Conservation (phyloP, 306 rosid species). For the apple (Malus domestica) region DNA sequence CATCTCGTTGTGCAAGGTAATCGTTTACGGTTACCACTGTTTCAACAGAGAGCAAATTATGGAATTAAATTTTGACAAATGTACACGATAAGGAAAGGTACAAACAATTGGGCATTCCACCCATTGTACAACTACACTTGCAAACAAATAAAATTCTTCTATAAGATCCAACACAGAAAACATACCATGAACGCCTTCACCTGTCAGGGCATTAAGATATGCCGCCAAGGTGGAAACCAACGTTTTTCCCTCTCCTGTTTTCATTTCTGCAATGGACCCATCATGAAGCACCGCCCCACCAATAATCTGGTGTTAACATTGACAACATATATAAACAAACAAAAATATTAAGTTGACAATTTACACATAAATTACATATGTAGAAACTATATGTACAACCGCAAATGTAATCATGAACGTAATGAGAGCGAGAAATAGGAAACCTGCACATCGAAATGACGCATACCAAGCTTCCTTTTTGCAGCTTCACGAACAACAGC, state of each 20-base stretch:
- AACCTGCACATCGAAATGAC: constrained; percentile 97
- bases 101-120: background rate
- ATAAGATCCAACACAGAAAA: background rate
- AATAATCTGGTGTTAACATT: constrained; percentile 52
- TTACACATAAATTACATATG: background rate
- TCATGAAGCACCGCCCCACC: constrained; percentile 98
- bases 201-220: constrained; percentile 83
- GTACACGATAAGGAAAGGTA: background rate
- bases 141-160: background rate
- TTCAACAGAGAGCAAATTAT: constrained; percentile 4
- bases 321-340: constrained; percentile 6
- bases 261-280: constrained; percentile 98
- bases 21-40: constrained; percentile 94
- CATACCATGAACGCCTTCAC: constrained; percentile 94
- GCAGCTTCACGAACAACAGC: constrained; percentile 99
- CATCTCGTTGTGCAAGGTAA: constrained; percentile 98
- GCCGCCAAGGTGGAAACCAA: constrained; percentile 91
- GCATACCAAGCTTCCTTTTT: constrained; percentile 85
- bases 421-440: background rate
- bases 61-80: background rate
- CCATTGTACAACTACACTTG: background rate
- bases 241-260: constrained; percentile 96
- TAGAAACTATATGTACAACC: background rate
- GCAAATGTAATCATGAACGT: background rate
- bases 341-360: background rate